phyloP scores from a whole-genome alignment of 2,329 filamentous ascomycete species.

The Nemania serpens region DNA sequence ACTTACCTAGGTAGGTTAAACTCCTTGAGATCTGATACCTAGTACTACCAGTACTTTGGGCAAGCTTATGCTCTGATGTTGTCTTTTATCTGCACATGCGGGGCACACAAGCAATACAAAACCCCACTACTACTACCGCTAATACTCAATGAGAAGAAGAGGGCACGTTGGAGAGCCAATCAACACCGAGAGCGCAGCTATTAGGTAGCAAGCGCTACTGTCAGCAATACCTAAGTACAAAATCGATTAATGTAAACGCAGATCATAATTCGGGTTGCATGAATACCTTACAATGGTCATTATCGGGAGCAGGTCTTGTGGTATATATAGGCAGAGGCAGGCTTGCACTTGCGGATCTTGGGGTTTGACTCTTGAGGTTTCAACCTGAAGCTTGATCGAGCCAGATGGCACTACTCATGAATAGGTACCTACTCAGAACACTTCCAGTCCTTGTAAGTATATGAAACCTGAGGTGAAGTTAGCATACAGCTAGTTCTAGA shows the following conservation, averaged over 20 bases:
- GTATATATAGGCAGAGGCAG: too few species aligned
- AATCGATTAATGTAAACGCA: slow-evolving; percentile 5
- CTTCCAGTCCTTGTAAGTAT: too few species aligned
- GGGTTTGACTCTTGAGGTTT: background rate
- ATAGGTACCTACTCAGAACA: too few species aligned
- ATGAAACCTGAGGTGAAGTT: too few species aligned
- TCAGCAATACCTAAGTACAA: too few species aligned
- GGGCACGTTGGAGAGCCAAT: background rate
- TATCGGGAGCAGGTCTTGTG: too few species aligned
- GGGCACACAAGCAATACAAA: too few species aligned
- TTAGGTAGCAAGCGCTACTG: too few species aligned
- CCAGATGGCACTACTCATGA: background rate
- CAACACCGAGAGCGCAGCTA: background rate
- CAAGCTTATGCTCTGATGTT: background rate
- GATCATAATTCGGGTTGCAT: slow-evolving; percentile 17
- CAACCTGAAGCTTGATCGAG: background rate
- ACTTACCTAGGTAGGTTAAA: too few species aligned
- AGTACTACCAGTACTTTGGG: background rate
- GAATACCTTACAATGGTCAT: background rate
- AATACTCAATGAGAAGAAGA: background rate
- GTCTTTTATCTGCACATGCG: background rate
- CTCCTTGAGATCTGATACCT: too few species aligned
- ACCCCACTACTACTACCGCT: background rate
- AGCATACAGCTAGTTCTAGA: too few species aligned
- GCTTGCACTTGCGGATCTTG: too few species aligned